Evolutionary conservation across 352 stramenopile genomes (phyloP).

Genomic region (Elongisporangium prolatum): DNA sequence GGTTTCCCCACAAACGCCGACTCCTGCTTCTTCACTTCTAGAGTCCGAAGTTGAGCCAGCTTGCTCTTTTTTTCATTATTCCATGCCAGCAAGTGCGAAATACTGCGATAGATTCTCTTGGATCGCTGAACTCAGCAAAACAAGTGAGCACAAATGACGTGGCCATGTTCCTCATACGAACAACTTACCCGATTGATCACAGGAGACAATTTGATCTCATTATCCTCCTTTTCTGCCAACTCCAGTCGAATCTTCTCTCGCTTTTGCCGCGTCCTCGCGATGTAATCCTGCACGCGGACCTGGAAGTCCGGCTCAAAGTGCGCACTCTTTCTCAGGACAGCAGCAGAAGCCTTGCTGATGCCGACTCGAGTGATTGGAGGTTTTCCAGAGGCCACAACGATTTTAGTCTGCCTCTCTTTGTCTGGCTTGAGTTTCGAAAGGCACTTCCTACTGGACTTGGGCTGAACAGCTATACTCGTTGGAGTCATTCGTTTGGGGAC

Average conservation of each 20-base stretch:
- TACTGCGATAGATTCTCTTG: conserved; percentile 43
- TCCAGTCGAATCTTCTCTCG: conserved; percentile 11
- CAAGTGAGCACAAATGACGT: background rate
- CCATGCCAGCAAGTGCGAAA: conserved; percentile 65
- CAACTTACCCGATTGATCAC: conserved; percentile 49
- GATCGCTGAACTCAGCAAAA: conserved; percentile 30
- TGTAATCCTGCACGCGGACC: conserved; percentile 44
- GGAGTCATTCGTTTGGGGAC: background rate
- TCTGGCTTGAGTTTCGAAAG: background rate
- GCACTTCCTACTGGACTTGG: background rate
- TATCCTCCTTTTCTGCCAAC: conserved; percentile 29
- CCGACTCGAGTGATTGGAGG: background rate
- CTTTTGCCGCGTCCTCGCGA: conserved; percentile 25
- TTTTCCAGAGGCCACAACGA: background rate
- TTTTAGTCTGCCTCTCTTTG: background rate
- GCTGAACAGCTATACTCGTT: background rate
- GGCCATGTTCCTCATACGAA: background rate
- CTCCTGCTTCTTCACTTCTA: conserved; percentile 22
- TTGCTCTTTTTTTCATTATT: conserved; percentile 55
- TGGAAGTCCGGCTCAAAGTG: conserved; percentile 66
- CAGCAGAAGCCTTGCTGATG: conserved; percentile 26
- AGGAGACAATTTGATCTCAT: conserved; percentile 22
- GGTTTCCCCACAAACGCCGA: conserved; percentile 27
- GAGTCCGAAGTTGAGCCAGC: conserved; percentile 32
- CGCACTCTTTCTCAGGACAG: conserved; percentile 34